Evolutionary conservation across 345 rosid genomes (phyloP).

Genomic region (Psidium friedrichsthalianum): DNA sequence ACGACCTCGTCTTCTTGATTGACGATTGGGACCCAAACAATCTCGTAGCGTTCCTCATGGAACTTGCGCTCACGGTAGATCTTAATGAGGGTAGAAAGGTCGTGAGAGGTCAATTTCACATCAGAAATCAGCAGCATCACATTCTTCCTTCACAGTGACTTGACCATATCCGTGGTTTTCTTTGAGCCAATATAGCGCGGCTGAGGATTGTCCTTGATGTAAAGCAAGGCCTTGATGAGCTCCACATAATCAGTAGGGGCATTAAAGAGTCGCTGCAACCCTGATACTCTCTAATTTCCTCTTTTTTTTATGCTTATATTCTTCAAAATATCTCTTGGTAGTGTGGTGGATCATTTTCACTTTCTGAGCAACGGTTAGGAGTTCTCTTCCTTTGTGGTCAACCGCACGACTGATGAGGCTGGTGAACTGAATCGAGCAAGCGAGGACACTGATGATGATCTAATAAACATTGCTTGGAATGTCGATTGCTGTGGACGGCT

Average conservation of each 20-base stretch:
- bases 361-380: background rate
- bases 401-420: background rate
- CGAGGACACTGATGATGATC: background rate
- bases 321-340: background rate
- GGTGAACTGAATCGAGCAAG: slow-evolving; percentile 5
- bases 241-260: slow-evolving; percentile 24
- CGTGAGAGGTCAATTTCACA: slow-evolving; percentile 9
- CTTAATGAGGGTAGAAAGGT: slow-evolving; percentile 10
- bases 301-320: slow-evolving; percentile 15
- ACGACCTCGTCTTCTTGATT: background rate
- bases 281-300: slow-evolving; percentile 22
- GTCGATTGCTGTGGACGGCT: background rate
- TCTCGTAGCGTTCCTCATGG: slow-evolving; percentile 12
- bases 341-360: slow-evolving; percentile 1
- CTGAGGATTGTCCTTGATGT: slow-evolving; percentile 23
- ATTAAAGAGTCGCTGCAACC: slow-evolving; percentile 11
- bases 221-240: slow-evolving; percentile 27
- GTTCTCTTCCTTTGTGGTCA: background rate
- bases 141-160: slow-evolving; percentile 11
- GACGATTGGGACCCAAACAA: slow-evolving; percentile 12
- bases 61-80: slow-evolving; percentile 6
- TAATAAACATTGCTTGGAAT: background rate
- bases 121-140: slow-evolving; percentile 16
- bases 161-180: slow-evolving; percentile 17
- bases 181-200: slow-evolving; percentile 29